These are phyloP conservation scores for Pseudovirgaria hyperparasitica DNA, from an alignment of 2,329 filamentous ascomycete genomes.

Conservation along the genomic window DNA sequence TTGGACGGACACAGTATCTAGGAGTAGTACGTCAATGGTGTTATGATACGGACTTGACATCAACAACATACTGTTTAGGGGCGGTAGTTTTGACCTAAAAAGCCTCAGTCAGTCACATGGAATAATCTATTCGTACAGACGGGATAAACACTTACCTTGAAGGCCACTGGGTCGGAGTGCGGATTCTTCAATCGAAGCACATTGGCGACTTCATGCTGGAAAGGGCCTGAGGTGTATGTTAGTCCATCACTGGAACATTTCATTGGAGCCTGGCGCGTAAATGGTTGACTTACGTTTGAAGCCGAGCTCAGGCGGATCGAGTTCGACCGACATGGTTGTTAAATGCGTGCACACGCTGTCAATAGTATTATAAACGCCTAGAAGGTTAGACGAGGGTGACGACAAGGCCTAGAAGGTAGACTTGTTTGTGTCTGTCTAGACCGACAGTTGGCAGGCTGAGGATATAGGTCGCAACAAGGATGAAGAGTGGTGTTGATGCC, in stretches of 20 bases:
- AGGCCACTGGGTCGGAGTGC: conserved; percentile 46
- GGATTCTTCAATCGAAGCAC: conserved; percentile 46
- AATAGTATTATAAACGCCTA: too few relatives aligned
- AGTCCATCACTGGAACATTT: conserved; percentile 10
- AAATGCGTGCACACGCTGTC: too few relatives aligned
- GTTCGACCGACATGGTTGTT: conserved; percentile 96
- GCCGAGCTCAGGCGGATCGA: conserved; percentile 80
- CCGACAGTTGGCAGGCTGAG: too few relatives aligned
- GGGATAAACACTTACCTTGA: conserved; percentile 39
- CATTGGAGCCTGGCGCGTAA: not conserved
- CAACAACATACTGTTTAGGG: conserved; percentile 75
- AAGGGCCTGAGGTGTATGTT: conserved; percentile 40
- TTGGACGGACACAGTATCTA: conserved; percentile 95
- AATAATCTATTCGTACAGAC: conserved; percentile 1
- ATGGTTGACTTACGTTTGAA: conserved; percentile 64
- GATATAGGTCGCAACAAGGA: too few relatives aligned
- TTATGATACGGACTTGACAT: not conserved
- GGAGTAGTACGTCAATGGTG: conserved; percentile 7
- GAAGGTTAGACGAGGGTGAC: too few relatives aligned
- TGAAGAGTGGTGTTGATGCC: too few relatives aligned
- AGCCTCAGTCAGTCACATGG: conserved; percentile 8
- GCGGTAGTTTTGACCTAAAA: conserved; percentile 93
- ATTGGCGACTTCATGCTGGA: conserved; percentile 52
- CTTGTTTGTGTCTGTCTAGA: too few relatives aligned
- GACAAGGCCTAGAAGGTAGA: too few relatives aligned